A percentile compares a stretch with the other conserved stretches of the same genome.
phyloP scores from a whole-genome alignment of 2,329 filamentous ascomycete genomes.

The Colletotrichum sp. region DNA sequence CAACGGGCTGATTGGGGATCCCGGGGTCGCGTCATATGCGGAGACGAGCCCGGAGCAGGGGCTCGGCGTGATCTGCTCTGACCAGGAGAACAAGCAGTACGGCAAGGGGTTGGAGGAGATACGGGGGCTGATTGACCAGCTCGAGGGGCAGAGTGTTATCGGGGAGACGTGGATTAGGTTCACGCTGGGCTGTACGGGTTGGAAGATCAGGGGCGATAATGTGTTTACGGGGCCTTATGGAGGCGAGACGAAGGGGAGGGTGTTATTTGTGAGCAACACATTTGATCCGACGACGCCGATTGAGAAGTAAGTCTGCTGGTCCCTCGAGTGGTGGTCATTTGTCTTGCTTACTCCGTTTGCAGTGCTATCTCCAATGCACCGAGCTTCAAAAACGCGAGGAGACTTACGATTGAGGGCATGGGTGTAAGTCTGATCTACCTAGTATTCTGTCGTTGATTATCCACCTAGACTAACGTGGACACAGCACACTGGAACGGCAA shows the following conservation, averaged over 20 bases:
- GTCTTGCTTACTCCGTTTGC: background rate
- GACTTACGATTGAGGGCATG: background rate
- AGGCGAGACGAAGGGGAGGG: background rate
- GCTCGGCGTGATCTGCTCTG: background rate
- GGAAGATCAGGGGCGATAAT: background rate
- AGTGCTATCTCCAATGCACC: background rate
- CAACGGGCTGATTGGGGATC: background rate
- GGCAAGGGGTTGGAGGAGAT: background rate
- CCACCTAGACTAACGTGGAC: background rate
- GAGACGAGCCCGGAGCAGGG: background rate
- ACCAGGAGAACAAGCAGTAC: background rate
- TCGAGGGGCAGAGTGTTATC: background rate
- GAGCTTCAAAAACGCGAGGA: background rate
- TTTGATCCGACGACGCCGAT: slow-evolving; percentile 1
- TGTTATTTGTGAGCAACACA: background rate
- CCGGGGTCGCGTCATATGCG: background rate
- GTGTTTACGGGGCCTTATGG: background rate
- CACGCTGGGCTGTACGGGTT: background rate
- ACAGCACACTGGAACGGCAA: background rate
- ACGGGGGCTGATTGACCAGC: background rate
- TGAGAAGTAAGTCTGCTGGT: background rate
- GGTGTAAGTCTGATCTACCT: background rate
- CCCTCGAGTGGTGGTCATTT: fast-evolving
- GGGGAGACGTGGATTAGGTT: background rate
- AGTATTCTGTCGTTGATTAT: background rate